phyloP scores from a whole-genome alignment of 2,329 filamentous ascomycete species.

The Lecanicillium sp. region DNA sequence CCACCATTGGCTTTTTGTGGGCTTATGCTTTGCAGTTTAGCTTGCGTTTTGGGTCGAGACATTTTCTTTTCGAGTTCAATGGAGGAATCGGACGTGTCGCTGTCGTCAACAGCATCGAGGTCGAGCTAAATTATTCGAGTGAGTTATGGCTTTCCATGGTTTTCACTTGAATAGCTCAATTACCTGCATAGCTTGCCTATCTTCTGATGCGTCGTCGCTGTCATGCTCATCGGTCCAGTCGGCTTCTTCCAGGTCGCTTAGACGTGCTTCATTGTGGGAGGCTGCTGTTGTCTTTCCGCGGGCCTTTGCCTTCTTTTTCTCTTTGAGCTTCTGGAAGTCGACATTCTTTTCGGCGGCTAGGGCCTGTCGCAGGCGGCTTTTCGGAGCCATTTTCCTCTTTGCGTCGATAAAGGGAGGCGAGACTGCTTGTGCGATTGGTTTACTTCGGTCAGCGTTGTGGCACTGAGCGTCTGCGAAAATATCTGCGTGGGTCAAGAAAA shows the following conservation, averaged over 20 bases:
- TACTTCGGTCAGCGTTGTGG: too few species aligned
- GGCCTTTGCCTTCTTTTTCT: constrained; percentile 36
- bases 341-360: constrained; percentile 45
- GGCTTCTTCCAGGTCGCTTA: constrained; percentile 13
- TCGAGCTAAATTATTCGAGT: too few species aligned
- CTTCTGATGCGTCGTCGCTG: constrained; percentile 19
- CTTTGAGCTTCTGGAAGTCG: constrained; percentile 44
- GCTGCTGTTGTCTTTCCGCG: constrained; percentile 27
- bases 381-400: constrained; percentile 34
- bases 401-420: too few species aligned
- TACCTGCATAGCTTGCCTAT: background rate
- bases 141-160: background rate
- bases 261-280: too few species aligned
- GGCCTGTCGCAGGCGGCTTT: constrained; percentile 44
- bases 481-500: too few species aligned
- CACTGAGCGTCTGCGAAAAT: too few species aligned
- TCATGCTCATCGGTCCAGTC: constrained; percentile 15
- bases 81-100: constrained; percentile 58
- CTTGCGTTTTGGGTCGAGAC: constrained; percentile 33
- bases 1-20: constrained; percentile 28
- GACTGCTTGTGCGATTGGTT: too few species aligned
- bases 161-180: constrained; percentile 1
- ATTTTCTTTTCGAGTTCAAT: constrained; percentile 71
- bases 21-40: constrained; percentile 26
- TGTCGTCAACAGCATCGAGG: constrained; percentile 49